Evolutionary conservation across 108 stramenopile species (phyloP).

Genomic region (Discostella pseudostelligera): DNA sequence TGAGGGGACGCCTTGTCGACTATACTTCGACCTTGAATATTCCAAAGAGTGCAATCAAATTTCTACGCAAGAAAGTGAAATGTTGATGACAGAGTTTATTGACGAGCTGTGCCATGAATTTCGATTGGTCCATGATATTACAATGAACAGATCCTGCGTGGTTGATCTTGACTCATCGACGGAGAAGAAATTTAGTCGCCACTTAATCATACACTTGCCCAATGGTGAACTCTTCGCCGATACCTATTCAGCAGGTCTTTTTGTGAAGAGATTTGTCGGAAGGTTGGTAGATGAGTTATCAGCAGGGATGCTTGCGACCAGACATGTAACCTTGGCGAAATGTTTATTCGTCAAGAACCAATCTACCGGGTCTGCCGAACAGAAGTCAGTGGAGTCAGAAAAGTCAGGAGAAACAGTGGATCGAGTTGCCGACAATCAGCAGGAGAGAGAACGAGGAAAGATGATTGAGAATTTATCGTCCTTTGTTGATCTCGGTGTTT

Average conservation of each 20-base stretch:
- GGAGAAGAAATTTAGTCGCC: conserved; percentile 87
- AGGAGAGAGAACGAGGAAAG: not conserved
- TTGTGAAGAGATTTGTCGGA: conserved; percentile 69
- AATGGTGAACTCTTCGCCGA: conserved; percentile 61
- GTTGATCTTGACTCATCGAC: conserved; percentile 93
- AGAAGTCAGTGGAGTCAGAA: not conserved
- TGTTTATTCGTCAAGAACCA: conserved; percentile 70
- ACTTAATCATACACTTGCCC: conserved; percentile 87
- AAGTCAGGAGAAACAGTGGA: conserved; percentile 4
- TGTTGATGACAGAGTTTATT: conserved; percentile 64
- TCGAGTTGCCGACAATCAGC: not conserved
- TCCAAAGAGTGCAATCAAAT: conserved; percentile 64
- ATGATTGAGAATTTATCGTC: conserved; percentile 39
- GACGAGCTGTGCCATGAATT: conserved; percentile 62
- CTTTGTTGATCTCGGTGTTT: conserved; percentile 89
- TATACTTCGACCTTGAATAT: conserved; percentile 97
- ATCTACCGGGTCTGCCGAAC: conserved; percentile 2
- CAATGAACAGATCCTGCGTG: conserved; percentile 40
- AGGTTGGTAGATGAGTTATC: conserved; percentile 68
- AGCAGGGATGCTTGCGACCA: conserved; percentile 35
- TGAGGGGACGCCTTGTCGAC: conserved; percentile 85
- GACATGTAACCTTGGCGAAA: conserved; percentile 51
- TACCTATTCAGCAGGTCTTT: conserved; percentile 62
- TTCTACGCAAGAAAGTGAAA: conserved; percentile 43
- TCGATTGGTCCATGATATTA: conserved; percentile 31